These are phyloP conservation scores for Didymella pomorum DNA, from an alignment of 2,329 filamentous ascomycete species.

Conservation along the genomic window DNA sequence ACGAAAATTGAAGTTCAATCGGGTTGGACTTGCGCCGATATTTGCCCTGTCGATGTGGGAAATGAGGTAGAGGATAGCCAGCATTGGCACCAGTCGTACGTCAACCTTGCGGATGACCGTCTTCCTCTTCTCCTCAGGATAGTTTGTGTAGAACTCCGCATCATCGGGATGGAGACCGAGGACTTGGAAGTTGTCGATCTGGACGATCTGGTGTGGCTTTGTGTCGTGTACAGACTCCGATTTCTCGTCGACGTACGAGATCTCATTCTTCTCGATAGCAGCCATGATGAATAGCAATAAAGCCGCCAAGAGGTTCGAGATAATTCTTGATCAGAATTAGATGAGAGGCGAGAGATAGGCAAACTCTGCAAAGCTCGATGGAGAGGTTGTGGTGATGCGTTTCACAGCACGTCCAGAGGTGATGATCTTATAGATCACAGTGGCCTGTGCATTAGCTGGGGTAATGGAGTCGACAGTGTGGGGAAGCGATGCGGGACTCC, in stretches of 20 bases:
- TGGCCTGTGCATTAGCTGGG: not conserved
- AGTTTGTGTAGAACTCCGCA: slow-evolving; percentile 36
- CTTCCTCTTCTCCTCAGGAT: slow-evolving; percentile 57
- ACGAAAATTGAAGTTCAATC: not conserved
- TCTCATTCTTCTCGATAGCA: slow-evolving; percentile 32
- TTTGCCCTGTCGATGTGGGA: slow-evolving; percentile 67
- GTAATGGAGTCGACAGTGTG: slow-evolving; percentile 6
- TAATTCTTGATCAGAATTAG: not conserved
- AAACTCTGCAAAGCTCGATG: not conserved
- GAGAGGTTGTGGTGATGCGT: not conserved
- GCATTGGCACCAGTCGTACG: slow-evolving; percentile 46
- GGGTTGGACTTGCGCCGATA: slow-evolving; percentile 56
- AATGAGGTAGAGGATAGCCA: slow-evolving; percentile 54
- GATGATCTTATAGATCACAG: slow-evolving; percentile 11
- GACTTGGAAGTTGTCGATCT: slow-evolving; percentile 40
- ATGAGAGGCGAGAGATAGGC: not conserved
- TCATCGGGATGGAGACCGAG: slow-evolving; percentile 33
- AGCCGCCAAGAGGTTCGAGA: not conserved
- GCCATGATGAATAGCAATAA: slow-evolving; percentile 18
- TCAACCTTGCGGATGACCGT: slow-evolving; percentile 46
- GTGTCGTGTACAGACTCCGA: slow-evolving; percentile 25
- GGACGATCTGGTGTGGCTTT: slow-evolving; percentile 35
- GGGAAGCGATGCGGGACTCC: slow-evolving; percentile 8
- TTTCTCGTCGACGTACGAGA: slow-evolving; percentile 35
- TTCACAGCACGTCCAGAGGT: not conserved